A percentile compares a stretch with the other conserved stretches of the same genome.
phyloP scores from a whole-genome alignment of 2,329 filamentous ascomycete genomes.

The Ophiostoma fasciatum region DNA sequence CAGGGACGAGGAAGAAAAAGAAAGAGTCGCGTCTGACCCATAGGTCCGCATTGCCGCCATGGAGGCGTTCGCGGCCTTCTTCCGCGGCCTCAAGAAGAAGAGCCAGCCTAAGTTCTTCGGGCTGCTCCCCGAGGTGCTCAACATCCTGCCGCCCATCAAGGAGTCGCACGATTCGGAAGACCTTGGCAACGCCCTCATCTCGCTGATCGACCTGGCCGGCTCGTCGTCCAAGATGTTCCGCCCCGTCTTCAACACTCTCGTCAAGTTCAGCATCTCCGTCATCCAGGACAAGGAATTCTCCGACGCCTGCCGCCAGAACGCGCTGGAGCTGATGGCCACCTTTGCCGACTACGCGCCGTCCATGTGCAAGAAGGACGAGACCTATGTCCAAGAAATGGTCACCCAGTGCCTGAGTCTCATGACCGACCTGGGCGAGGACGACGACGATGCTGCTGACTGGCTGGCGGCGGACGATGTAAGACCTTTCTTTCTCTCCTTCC shows the following conservation, averaged over 20 bases:
- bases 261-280: conserved; percentile 83
- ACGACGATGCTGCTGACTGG: conserved; percentile 92
- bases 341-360: conserved; percentile 90
- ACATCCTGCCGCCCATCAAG: conserved; percentile 88
- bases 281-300: conserved; percentile 92
- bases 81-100: conserved; percentile 79
- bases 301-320: conserved; percentile 83
- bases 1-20: too few relatives aligned
- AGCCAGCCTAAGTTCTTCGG: conserved; percentile 74
- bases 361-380: conserved; percentile 89
- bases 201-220: conserved; percentile 88
- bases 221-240: conserved; percentile 97
- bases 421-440: conserved; percentile 90
- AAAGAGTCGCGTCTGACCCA: not conserved
- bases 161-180: conserved; percentile 82
- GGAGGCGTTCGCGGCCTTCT: conserved; percentile 94
- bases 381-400: conserved; percentile 91
- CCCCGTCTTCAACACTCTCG: conserved; percentile 78
- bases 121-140: conserved; percentile 81
- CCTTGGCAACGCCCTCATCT: conserved; percentile 75
- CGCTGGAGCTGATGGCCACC: conserved; percentile 91
- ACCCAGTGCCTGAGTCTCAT: conserved; percentile 95
- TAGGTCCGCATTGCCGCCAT: conserved; percentile 85
- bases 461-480: conserved; percentile 77
- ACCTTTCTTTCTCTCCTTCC: conserved; percentile 10